A percentile compares a stretch with the other conserved stretches of the same genome.
Evolutionary conservation across 805 yeast species (phyloP).

Genomic region (Ogataea naganishii): DNA sequence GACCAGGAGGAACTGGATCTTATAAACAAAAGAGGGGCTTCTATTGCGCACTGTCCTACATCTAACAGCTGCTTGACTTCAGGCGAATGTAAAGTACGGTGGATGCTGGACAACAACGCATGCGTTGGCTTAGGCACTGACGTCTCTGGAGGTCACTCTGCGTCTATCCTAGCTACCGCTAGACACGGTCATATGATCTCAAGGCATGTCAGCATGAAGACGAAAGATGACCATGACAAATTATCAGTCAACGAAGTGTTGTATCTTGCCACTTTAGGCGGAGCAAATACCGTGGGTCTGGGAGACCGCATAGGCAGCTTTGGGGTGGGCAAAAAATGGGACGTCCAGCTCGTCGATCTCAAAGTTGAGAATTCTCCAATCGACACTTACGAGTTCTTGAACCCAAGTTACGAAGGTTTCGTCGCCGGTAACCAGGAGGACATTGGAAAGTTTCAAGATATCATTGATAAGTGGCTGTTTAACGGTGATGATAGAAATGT

Average conservation of each 20-base stretch:
- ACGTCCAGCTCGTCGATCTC: conserved; percentile 70
- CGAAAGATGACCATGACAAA: conserved; percentile 34
- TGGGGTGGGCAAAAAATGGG: conserved; percentile 71
- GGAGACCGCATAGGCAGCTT: conserved; percentile 59
- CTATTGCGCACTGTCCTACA: conserved; percentile 89
- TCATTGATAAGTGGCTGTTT: conserved; percentile 85
- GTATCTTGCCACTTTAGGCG: conserved; percentile 81
- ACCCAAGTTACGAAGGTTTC: conserved; percentile 27
- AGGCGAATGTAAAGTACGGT: conserved; percentile 80
- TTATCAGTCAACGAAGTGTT: conserved; percentile 64
- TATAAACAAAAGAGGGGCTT: conserved; percentile 46
- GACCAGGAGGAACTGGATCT: conserved; percentile 52
- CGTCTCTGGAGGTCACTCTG: conserved; percentile 68
- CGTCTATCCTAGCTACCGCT: conserved; percentile 56
- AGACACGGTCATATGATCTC: conserved; percentile 67
- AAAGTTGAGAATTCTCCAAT: conserved; percentile 44
- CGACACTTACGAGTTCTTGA: conserved; percentile 72
- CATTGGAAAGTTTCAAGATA: conserved; percentile 35
- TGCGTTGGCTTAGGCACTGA: conserved; percentile 81
- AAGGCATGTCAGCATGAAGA: conserved; percentile 56
- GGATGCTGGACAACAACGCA: conserved; percentile 53
- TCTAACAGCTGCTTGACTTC: conserved; percentile 83
- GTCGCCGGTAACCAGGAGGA: conserved; percentile 8
- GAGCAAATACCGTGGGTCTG: conserved; percentile 68
- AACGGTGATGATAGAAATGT: conserved; percentile 92